Percentiles rank a stretch among this genome's conserved stretches.
Evolutionary conservation across 805 yeast species (phyloP).

Genomic region (Brettanomyces sp.): DNA sequence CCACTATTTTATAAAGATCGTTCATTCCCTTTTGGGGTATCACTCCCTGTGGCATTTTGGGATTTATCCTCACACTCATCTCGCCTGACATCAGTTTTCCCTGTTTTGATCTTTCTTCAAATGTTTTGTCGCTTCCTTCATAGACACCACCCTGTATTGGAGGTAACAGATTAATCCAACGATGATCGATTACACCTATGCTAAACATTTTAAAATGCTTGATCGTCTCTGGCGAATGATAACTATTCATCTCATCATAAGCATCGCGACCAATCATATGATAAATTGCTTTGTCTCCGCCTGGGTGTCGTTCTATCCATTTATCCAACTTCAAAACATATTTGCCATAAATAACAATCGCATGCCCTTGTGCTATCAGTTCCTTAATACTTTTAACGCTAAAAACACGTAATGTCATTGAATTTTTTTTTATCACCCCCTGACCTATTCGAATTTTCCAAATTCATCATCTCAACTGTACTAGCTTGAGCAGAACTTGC

Average conservation of each 20-base stretch:
- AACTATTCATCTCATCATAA: slow-evolving; percentile 82
- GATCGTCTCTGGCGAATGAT: slow-evolving; percentile 57
- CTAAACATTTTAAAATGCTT: slow-evolving; percentile 43
- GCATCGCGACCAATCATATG: slow-evolving; percentile 89
- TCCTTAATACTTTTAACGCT: slow-evolving; percentile 41
- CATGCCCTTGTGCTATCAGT: slow-evolving; percentile 57
- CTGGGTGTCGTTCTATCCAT: slow-evolving; percentile 77
- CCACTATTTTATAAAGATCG: slow-evolving; percentile 26
- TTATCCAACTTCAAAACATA: slow-evolving; percentile 53
- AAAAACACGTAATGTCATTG: slow-evolving; percentile 14
- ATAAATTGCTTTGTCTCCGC: slow-evolving; percentile 75
- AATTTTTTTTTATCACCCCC: too few species aligned
- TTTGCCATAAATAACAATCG: slow-evolving; percentile 56
- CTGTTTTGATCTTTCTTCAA: background rate
- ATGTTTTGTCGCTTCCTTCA: slow-evolving; percentile 7
- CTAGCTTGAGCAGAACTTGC: too few species aligned
- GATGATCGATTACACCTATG: slow-evolving; percentile 53
- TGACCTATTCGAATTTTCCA: too few species aligned
- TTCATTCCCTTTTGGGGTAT: slow-evolving; percentile 31
- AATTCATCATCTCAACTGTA: too few species aligned
- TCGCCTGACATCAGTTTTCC: slow-evolving; percentile 28
- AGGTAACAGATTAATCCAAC: slow-evolving; percentile 72
- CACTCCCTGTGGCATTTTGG: slow-evolving; percentile 42
- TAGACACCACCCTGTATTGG: slow-evolving; percentile 79
- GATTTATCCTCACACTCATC: slow-evolving; percentile 32